A percentile compares a stretch with the other conserved stretches of the same genome.
phyloP scores from a whole-genome alignment of 805 yeast genomes.

The Yamadazyma sp. region DNA sequence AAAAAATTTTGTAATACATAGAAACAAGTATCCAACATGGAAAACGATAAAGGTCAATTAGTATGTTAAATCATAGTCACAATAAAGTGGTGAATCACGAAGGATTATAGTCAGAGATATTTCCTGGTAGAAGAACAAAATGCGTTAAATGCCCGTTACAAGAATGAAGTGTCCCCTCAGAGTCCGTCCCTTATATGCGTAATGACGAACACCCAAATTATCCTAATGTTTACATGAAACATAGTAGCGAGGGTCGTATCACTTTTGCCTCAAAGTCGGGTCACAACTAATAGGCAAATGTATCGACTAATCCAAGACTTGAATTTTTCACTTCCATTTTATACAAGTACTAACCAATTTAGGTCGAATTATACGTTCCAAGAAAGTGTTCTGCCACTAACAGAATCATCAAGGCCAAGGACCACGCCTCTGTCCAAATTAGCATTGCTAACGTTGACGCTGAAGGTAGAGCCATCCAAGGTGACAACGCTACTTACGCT shows the following conservation, averaged over 20 bases:
- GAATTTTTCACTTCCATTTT: not conserved
- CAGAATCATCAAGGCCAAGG: slow-evolving; percentile 99
- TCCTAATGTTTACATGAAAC: no score
- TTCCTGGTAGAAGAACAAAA: no score
- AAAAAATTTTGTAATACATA: slow-evolving; percentile 10
- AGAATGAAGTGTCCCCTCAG: no score
- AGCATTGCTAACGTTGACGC: slow-evolving; percentile 98
- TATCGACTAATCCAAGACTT: no score
- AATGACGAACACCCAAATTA: no score
- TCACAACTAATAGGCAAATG: no score
- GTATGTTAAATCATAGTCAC: slow-evolving; percentile 57
- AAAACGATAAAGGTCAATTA: slow-evolving; percentile 99
- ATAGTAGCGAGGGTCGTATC: no score
- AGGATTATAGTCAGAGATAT: no score
- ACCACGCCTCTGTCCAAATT: slow-evolving; percentile 98
- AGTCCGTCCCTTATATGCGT: no score
- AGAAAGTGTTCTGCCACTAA: slow-evolving; percentile 99
- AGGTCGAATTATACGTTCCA: slow-evolving; percentile 99
- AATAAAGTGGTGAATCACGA: slow-evolving; percentile 1
- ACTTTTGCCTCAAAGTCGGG: no score
- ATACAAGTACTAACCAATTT: slow-evolving; percentile 30
- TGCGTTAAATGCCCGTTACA: no score
- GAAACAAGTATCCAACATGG: slow-evolving; percentile 63
- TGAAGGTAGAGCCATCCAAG: slow-evolving; percentile 92
- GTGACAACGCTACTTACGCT: slow-evolving; percentile 92